Conservation (phyloP, 2,329 filamentous ascomycete species). For the Hymenoscyphus linearis region DNA sequence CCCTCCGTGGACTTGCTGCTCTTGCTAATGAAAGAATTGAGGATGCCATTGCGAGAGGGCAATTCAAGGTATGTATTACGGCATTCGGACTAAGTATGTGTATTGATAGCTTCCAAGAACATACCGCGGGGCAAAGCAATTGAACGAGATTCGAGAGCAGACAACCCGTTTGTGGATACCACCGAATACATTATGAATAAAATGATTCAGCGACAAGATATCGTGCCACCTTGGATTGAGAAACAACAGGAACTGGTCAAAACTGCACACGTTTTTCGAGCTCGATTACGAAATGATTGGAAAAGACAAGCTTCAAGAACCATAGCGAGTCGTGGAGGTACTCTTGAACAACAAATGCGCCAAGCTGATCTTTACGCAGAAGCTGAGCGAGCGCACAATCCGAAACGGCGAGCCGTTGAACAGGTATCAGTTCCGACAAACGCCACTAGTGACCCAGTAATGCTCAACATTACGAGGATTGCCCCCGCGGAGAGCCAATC, state of each 20-base stretch:
- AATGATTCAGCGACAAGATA: constrained; percentile 93
- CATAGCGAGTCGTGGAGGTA: constrained; percentile 73
- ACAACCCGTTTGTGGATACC: constrained; percentile 87
- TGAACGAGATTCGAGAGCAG: constrained; percentile 75
- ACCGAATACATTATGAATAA: constrained; percentile 99
- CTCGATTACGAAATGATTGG: constrained; percentile 76
- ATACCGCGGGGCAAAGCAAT: constrained; percentile 74
- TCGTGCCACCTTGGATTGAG: constrained; percentile 97
- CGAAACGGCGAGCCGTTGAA: constrained; percentile 42
- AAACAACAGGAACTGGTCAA: constrained; percentile 87
- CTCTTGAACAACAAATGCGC: constrained; percentile 65
- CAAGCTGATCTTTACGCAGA: constrained; percentile 68
- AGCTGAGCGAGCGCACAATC: constrained; percentile 65
- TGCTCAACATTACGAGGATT: constrained; percentile 39
- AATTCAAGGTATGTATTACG: constrained; percentile 54
- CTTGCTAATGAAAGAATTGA: constrained; percentile 91
- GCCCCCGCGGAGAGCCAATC: constrained; percentile 17
- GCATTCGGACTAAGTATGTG: not conserved
- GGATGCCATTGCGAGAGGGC: constrained; percentile 84
- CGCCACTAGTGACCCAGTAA: constrained; percentile 44
- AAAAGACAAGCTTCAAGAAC: constrained; percentile 71
- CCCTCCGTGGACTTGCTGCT: constrained; percentile 71
- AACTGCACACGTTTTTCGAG: constrained; percentile 64
- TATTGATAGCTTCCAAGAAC: constrained; percentile 41
- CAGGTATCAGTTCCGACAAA: constrained; percentile 44